phyloP scores from a whole-genome alignment of 257 asterid genomes.

The Knoxia roxburghii region DNA sequence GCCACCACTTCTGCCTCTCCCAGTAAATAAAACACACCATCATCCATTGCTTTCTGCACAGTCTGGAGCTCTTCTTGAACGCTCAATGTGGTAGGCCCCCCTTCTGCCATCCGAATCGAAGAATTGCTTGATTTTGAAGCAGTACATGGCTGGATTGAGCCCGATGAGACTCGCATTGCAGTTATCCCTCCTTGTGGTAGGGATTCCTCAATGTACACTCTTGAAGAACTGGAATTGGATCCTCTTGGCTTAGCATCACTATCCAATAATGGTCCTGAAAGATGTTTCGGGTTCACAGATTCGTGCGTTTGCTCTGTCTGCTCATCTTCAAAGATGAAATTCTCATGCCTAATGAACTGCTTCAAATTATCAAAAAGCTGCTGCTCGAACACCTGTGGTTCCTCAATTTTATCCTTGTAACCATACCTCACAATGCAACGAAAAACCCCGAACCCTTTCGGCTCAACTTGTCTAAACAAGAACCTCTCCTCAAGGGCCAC shows the following conservation, averaged over 20 bases:
- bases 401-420: constrained; percentile 52
- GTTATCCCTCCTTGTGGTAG: constrained; percentile 11
- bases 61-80: constrained; percentile 37
- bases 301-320: constrained; percentile 11
- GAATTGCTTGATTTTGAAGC: constrained; percentile 17
- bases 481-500: constrained; percentile 49
- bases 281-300: neutral
- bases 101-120: constrained; percentile 10
- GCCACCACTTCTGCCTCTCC: constrained; percentile 78
- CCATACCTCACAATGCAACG: constrained; percentile 69
- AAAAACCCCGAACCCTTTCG: constrained; percentile 32
- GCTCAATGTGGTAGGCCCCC: neutral
- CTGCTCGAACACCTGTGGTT: constrained; percentile 41
- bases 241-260: constrained; percentile 14
- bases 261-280: constrained; percentile 18
- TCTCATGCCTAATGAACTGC: constrained; percentile 46
- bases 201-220: constrained; percentile 35
- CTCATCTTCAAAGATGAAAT: constrained; percentile 30
- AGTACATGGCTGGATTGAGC: constrained; percentile 33
- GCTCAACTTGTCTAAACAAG: constrained; percentile 56
- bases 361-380: constrained; percentile 41
- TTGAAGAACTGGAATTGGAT: constrained; percentile 28
- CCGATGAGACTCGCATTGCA: constrained; percentile 27
- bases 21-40: constrained; percentile 50
- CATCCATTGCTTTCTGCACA: constrained; percentile 36